These are phyloP conservation scores for Debaryomyces psychrophilus DNA, from an alignment of 1,139 yeast genomes.

Conservation along the genomic window DNA sequence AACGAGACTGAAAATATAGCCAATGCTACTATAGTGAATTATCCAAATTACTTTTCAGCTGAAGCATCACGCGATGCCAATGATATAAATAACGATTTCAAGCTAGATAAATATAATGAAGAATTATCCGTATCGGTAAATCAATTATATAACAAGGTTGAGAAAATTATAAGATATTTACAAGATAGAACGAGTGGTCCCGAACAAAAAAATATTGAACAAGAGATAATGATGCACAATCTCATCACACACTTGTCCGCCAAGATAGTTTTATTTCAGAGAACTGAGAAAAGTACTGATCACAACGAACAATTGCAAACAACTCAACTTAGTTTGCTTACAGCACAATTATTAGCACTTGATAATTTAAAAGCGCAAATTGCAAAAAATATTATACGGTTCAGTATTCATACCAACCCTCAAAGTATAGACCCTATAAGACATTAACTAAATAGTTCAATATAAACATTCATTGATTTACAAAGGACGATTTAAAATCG, in stretches of 20 bases:
- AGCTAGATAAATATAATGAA: constrained; percentile 17
- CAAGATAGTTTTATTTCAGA: constrained; percentile 22
- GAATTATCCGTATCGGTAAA: constrained; percentile 22
- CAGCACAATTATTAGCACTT: constrained; percentile 31
- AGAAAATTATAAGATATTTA: constrained; percentile 24
- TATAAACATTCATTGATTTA: not conserved
- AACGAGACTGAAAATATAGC: constrained; percentile 32
- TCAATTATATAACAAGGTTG: constrained; percentile 27
- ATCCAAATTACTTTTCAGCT: constrained; percentile 23
- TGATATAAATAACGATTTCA: constrained; percentile 10
- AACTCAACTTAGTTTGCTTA: constrained; percentile 33
- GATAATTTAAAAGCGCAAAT: constrained; percentile 28
- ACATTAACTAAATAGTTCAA: not conserved
- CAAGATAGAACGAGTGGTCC: constrained; percentile 13
- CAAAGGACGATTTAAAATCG: not conserved
- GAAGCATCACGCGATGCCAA: constrained; percentile 12
- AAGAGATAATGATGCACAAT: constrained; percentile 22
- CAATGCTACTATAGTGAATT: constrained; percentile 30
- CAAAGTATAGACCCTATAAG: not conserved
- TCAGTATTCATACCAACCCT: constrained; percentile 7
- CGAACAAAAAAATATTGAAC: constrained; percentile 13
- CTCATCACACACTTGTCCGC: constrained; percentile 30
- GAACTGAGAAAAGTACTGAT: constrained; percentile 5
- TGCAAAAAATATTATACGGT: constrained; percentile 18
- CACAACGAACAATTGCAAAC: constrained; percentile 23